phyloP scores from a whole-genome alignment of 257 asterid genomes.

The Penstemon newberryi region DNA sequence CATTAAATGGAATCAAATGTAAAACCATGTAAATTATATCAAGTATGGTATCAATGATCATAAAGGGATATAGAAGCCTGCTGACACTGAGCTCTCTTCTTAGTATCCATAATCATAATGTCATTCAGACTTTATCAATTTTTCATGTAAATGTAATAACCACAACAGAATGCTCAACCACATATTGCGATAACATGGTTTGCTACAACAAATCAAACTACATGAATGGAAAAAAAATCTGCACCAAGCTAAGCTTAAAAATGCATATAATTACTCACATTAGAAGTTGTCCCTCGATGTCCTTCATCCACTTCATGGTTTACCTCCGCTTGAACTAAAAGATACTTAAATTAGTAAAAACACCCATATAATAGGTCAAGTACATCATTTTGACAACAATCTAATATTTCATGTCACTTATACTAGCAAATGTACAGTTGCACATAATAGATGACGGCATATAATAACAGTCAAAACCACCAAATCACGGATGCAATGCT shows the following conservation, averaged over 20 bases:
- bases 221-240: background rate
- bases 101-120: background rate
- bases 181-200: background rate
- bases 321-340: constrained; percentile 50
- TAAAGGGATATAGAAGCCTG: constrained; percentile 3
- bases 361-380: constrained; percentile 11
- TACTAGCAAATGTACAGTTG: constrained; percentile 14
- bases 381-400: background rate
- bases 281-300: constrained; percentile 36
- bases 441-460: constrained; percentile 12
- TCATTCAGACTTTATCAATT: background rate
- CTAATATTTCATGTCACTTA: background rate
- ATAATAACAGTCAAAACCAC: background rate
- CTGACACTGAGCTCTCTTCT: background rate
- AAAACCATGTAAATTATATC: background rate
- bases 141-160: background rate
- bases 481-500: constrained; percentile 17
- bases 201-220: background rate
- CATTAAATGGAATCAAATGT: background rate
- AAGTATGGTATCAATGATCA: background rate
- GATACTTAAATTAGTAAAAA: constrained; percentile 22
- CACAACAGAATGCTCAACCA: background rate
- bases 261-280: constrained; percentile 50
- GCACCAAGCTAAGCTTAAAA: background rate
- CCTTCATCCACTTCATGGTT: constrained; percentile 38